Conservation (phyloP, 768 basidiomycete genomes). For the Gautieria morchelliformis region DNA sequence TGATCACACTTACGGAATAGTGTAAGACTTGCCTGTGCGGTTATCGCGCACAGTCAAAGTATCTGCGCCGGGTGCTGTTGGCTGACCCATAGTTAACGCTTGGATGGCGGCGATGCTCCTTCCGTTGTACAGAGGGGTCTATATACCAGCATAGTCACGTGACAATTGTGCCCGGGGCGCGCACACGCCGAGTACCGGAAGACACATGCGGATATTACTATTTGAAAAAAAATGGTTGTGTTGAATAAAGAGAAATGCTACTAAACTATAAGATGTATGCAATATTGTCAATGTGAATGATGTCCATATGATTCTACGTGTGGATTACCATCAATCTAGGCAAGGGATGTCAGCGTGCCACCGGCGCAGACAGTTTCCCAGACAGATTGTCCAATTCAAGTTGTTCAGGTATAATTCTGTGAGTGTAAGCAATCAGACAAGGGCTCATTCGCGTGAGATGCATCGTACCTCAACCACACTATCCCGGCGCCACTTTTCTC, state of each 20-base stretch:
- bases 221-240: too few relatives aligned
- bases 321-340: neutral
- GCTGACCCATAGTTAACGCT: neutral
- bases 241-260: neutral
- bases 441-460: neutral
- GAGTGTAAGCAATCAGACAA: neutral
- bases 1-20: slow-evolving; percentile 49
- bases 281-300: neutral
- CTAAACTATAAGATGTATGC: neutral
- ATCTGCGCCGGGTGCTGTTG: slow-evolving; percentile 10
- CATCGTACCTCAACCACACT: slow-evolving; percentile 11
- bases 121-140: neutral
- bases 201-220: too few relatives aligned
- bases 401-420: neutral
- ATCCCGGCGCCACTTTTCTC: slow-evolving; percentile 14
- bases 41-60: slow-evolving; percentile 69
- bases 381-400: neutral
- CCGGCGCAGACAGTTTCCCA: neutral
- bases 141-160: neutral
- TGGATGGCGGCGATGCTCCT: neutral
- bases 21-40: slow-evolving; percentile 72
- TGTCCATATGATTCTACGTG: neutral
- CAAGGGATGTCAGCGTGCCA: neutral
- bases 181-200: too few relatives aligned
- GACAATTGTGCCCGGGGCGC: too few relatives aligned